A percentile compares a stretch with the other conserved stretches of the same genome.
These are phyloP conservation scores for Dactylis glomerata DNA, from an alignment of 176 grass and related monocot genomes.

Conservation along the genomic window DNA sequence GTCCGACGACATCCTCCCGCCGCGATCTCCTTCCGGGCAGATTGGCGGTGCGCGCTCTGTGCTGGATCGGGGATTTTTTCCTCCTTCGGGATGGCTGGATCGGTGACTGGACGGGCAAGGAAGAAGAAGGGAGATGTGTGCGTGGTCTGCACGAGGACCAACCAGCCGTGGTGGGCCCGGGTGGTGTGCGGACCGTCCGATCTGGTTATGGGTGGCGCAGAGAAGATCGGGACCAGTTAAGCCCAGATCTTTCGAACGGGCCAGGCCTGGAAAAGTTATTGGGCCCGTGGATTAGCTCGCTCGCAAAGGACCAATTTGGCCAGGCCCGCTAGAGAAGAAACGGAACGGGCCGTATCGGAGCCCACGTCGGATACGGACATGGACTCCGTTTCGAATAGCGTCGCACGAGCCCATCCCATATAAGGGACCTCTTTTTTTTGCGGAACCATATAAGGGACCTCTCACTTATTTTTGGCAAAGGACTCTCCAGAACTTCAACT, in stretches of 20 bases:
- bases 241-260: not conserved
- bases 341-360: not conserved
- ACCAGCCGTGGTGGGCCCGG: not conserved
- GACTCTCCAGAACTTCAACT: not conserved
- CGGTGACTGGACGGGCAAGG: not conserved
- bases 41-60: not conserved
- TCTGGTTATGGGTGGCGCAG: not conserved
- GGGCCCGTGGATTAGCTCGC: not conserved
- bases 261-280: not conserved
- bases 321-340: not conserved
- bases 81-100: slow-evolving; percentile 13
- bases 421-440: not conserved
- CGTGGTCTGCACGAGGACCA: slow-evolving; percentile 17
- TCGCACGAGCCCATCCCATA: not conserved
- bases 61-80: slow-evolving; percentile 1
- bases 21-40: not conserved
- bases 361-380: not conserved
- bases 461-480: no score
- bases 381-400: not conserved
- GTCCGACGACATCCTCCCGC: slow-evolving; percentile 51
- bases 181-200: not conserved
- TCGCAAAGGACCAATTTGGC: not conserved
- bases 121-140: not conserved
- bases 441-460: not conserved
- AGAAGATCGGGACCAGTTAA: not conserved